Base-by-base conservation (phyloP, 2,329 filamentous ascomycete species). In the Claviceps digitariae region DNA sequence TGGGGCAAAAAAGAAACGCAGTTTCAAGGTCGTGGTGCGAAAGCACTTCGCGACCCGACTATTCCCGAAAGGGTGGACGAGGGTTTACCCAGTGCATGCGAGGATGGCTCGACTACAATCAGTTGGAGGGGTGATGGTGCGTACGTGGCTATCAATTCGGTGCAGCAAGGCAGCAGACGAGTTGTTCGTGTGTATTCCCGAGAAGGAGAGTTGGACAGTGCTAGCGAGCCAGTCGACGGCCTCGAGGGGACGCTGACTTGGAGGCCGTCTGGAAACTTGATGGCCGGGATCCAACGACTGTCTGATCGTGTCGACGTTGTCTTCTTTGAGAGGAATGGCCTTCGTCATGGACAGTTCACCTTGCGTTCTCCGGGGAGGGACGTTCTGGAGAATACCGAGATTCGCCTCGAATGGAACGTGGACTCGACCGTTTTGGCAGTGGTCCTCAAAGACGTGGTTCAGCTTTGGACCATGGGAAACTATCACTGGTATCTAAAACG, bases 1-100 rank as follows among this genome's bases (percentile, higher is more conserved):
- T 98, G 93, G 93, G 93, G 93, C 55, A 97, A 97, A 73, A 89
- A 87, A 65, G 93, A 98, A 70, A 98, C 93, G 0, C 93, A 98
- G 67, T 98, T 98, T 67, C 87, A 96, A 64, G 93, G 93, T 50
- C 89, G 87, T 62, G 82, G 90, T 57, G 91, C 90, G 54, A 83
- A 82, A 70, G 90, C 90, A 21, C 74, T 97, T 58, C 81, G 88
- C 52, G 93, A 98, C 67, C 93, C 93, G 17, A 98, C 93, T 10
- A 87, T 98, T 59, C 93, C 93, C 0, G 90, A 97, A 66, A 87
- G 84, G 64, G 79, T 96, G 20, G 93, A 97, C 62, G 81, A 90
- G 64, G 93, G 93, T 43, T 72, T 81, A 8, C 71, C 90, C 17
- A 94, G 88, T 63, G 62, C 75, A 8, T 72, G 77, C n/a, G 93